Percentiles rank a stretch among this genome's conserved stretches.
These are phyloP conservation scores for Dactylellina haptotyla DNA, from an alignment of 2,329 filamentous ascomycete genomes.

Conservation along the genomic window DNA sequence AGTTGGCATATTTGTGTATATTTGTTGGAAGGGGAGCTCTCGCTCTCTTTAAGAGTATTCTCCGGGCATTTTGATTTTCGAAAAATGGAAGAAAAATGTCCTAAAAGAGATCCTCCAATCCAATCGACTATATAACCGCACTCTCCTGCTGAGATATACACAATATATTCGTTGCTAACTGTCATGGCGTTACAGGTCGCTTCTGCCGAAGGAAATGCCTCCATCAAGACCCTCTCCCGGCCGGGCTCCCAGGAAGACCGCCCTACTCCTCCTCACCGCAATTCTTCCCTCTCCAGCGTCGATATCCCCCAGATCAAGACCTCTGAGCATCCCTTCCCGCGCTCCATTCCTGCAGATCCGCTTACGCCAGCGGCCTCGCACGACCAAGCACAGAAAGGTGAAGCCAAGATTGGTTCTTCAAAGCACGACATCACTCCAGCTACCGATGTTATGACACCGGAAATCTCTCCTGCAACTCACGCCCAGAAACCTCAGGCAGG, in stretches of 20 bases:
- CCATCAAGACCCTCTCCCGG: conserved; percentile 35
- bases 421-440: conserved; percentile 57
- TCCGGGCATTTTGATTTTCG: too few relatives aligned
- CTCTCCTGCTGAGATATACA: not conserved
- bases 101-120: too few relatives aligned
- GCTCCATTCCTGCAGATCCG: conserved; percentile 46
- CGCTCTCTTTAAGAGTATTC: too few relatives aligned
- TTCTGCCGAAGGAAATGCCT: conserved; percentile 31
- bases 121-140: too few relatives aligned
- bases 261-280: conserved; percentile 17
- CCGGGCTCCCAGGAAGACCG: conserved; percentile 39
- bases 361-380: conserved; percentile 54
- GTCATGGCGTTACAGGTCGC: conserved; percentile 22
- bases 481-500: conserved; percentile 62
- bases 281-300: conserved; percentile 44
- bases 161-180: not conserved
- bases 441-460: conserved; percentile 72
- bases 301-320: conserved; percentile 43
- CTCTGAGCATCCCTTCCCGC: conserved; percentile 46
- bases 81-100: too few relatives aligned
- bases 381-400: conserved; percentile 49
- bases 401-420: conserved; percentile 20
- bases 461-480: conserved; percentile 71
- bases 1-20: not conserved
- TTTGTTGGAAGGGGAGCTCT: too few relatives aligned